Evolutionary conservation across 1,284 basidiomycete genomes (phyloP).

Genomic region (Bjerkandera adusta): DNA sequence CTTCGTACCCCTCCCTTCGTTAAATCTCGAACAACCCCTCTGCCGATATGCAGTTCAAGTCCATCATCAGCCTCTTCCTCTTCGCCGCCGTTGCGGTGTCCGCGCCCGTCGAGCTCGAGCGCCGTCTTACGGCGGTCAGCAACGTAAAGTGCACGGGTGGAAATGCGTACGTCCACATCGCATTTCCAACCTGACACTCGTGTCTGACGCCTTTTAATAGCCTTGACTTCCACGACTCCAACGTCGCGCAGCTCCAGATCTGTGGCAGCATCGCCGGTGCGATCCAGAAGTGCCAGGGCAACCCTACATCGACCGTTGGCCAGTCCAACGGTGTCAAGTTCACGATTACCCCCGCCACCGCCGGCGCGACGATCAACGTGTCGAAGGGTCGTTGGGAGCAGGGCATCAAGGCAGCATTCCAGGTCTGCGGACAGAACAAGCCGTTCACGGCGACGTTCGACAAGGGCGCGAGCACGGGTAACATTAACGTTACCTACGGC

Average conservation of each 20-base stretch:
- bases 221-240: constrained; percentile 31
- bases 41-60: too few relatives aligned
- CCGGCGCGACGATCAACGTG: constrained; percentile 31
- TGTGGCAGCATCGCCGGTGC: constrained; percentile 32
- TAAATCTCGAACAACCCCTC: too few relatives aligned
- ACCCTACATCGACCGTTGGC: constrained; percentile 29
- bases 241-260: constrained; percentile 32
- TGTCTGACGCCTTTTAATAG: too few relatives aligned
- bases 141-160: too few relatives aligned
- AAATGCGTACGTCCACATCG: too few relatives aligned
- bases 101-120: too few relatives aligned
- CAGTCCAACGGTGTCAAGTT: constrained; percentile 27
- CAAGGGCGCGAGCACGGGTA: constrained; percentile 28
- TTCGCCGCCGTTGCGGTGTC: too few relatives aligned
- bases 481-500: constrained; percentile 29
- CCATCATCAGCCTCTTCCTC: too few relatives aligned
- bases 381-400: constrained; percentile 36
- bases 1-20: too few relatives aligned
- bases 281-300: constrained; percentile 32
- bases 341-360: constrained; percentile 27
- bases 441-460: constrained; percentile 32
- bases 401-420: constrained; percentile 31
- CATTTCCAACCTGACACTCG: too few relatives aligned
- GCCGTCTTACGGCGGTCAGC: too few relatives aligned
- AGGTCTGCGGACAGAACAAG: constrained; percentile 27